phyloP scores from a whole-genome alignment of 306 rosid genomes.

The Betula pendula region DNA sequence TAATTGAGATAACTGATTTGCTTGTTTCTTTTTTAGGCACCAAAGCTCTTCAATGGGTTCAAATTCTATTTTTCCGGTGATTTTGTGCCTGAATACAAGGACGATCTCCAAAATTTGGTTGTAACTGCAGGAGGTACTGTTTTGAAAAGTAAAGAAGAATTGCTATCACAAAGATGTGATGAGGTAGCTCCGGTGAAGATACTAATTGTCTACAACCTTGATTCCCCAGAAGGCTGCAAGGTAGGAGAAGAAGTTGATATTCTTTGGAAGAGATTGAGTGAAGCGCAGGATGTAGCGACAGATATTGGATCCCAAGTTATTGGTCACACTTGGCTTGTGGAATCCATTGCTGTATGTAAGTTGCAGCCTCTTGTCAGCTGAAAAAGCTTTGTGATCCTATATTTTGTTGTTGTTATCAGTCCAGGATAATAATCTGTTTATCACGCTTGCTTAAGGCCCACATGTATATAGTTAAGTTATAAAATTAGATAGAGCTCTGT shows the following conservation, averaged over 20 bases:
- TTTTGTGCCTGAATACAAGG: conserved; percentile 49
- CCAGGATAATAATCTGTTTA: neutral
- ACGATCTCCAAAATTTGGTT: conserved; percentile 68
- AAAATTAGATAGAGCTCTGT: neutral
- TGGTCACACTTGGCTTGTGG: conserved; percentile 88
- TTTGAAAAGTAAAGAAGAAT: conserved; percentile 50
- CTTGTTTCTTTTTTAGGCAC: conserved; percentile 47
- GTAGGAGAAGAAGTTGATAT: conserved; percentile 84
- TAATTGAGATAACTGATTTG: conserved; percentile 12
- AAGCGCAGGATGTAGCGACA: conserved; percentile 72
- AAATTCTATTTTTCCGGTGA: conserved; percentile 71
- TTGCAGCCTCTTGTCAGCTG: conserved; percentile 65
- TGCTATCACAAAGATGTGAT: conserved; percentile 27
- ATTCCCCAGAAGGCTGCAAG: conserved; percentile 70
- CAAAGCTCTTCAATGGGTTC: conserved; percentile 68
- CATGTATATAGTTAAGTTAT: neutral
- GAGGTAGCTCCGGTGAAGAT: conserved; percentile 31
- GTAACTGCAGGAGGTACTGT: conserved; percentile 69
- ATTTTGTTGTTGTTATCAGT: neutral
- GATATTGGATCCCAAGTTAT: conserved; percentile 52
- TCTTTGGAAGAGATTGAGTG: conserved; percentile 76
- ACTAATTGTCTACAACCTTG: conserved; percentile 75
- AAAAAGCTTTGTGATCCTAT: conserved; percentile 17
- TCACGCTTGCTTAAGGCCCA: neutral
- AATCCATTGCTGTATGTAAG: conserved; percentile 72